Evolutionary conservation across 805 yeast genomes (phyloP), one percentile per base, ranked within the genome.

Genomic region (Wickerhamiella kurtzmanii): DNA sequence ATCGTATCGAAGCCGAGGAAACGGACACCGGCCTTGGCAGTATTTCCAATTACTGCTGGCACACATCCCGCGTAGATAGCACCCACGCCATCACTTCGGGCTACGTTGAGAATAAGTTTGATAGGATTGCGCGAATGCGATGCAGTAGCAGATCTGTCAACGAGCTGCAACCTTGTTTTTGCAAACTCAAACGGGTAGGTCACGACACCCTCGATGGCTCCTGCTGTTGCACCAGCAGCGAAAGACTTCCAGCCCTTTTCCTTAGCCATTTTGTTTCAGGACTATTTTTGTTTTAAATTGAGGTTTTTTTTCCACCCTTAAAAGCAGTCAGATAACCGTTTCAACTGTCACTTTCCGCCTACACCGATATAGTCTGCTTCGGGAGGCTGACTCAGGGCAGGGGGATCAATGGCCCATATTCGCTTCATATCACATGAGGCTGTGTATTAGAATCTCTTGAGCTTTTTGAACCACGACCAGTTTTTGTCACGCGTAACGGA

Each of bases 111-210:
- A 50, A 92, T 82, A 48, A 89, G 71, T 11, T 78, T 81, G 47
- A 89, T 63, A 32, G 98, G 98, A 60, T 92, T 89, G 8, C 36
- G 25, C 35, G 41, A 16, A 11, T 25, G 32, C 2, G 94, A 79
- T 13, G 77, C 72, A 46, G 45, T 55, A 9, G 61, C 48, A 9
- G 48, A 39, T 36, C 53, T 53, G 50, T 55, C 56, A 4, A 58
- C 78, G 47, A 89, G 72, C 66, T 89, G 98, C 41, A 92, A 70
- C 52, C 97, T 71, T 2, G 98, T 89, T 61, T 89, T 89, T 41
- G 97, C 95, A 67, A 88, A 89, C 64, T 89, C 98, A 64, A 92
- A 92, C 2, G 98, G 98, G 63, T 87, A 89, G 0, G 97, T 89
- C 41, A 84, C 73, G 37, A 77, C 77, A 32, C 96, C 96, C 66